These are phyloP conservation scores for Aspergillus udagawae DNA, from an alignment of 2,329 filamentous ascomycete species.

Conservation along the genomic window DNA sequence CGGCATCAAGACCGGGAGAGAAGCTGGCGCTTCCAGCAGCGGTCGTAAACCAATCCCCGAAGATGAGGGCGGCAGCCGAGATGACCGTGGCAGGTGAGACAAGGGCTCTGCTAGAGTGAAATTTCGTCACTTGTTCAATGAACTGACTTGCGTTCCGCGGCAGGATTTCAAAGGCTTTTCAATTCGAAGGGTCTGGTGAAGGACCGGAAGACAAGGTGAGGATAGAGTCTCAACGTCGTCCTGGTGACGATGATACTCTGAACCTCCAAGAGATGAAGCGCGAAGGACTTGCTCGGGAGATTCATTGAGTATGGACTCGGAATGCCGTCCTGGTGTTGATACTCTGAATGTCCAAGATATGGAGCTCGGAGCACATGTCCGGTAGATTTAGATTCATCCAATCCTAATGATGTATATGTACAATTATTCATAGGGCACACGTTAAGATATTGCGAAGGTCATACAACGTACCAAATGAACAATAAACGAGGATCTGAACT, in stretches of 20 bases:
- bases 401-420: not conserved
- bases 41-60: slow-evolving; percentile 38
- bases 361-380: slow-evolving; percentile 13
- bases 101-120: not conserved
- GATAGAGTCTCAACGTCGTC: slow-evolving; percentile 21
- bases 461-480: no score
- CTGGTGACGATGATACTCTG: slow-evolving; percentile 26
- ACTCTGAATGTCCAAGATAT: slow-evolving; percentile 20
- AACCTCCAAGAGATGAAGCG: slow-evolving; percentile 23
- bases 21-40: slow-evolving; percentile 31
- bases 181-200: slow-evolving; percentile 35
- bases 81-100: slow-evolving; percentile 35
- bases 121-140: not conserved
- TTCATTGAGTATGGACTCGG: slow-evolving; percentile 17
- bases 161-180: slow-evolving; percentile 32
- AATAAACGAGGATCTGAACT: no score
- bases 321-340: slow-evolving; percentile 25
- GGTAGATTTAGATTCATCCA: not conserved
- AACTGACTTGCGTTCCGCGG: slow-evolving; percentile 1
- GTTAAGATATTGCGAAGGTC: not conserved
- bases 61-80: slow-evolving; percentile 38
- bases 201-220: slow-evolving; percentile 35
- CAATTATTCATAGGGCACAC: not conserved
- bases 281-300: slow-evolving; percentile 3
- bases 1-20: slow-evolving; percentile 35